Conservation (phyloP, 345 rosid species). For the Pseudoturritis turrita region DNA sequence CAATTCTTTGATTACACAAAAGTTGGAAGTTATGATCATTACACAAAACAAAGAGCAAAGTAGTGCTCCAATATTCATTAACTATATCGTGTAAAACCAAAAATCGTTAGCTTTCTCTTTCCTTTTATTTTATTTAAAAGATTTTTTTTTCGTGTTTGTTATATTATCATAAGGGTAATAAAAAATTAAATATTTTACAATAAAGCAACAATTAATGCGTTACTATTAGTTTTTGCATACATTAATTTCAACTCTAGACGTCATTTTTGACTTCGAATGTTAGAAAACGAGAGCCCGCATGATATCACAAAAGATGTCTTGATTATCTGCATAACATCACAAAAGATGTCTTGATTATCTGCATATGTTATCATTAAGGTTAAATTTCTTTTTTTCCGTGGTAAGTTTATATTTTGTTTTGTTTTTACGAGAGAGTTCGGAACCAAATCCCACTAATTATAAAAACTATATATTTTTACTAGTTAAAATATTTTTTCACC, state of each 20-base stretch:
- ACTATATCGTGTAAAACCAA: constrained; percentile 18
- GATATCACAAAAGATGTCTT: constrained; percentile 1
- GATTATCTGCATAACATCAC: background rate
- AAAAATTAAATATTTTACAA: background rate
- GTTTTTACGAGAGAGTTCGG: too few relatives aligned
- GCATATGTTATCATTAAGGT: background rate
- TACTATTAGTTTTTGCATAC: background rate
- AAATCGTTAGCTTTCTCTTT: constrained; percentile 4
- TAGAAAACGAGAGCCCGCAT: background rate
- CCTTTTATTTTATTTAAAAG: background rate
- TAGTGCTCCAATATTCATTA: constrained; percentile 21
- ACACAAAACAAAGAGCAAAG: constrained; percentile 23
- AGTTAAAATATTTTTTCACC: background rate
- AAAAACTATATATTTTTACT: background rate
- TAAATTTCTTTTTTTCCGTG: background rate
- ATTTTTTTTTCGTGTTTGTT: background rate
- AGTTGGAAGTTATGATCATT: constrained; percentile 23
- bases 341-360: constrained; percentile 10
- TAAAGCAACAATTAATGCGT: background rate
- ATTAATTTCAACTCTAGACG: constrained; percentile 26
- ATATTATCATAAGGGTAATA: constrained; percentile 2
- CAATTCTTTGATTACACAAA: constrained; percentile 25
- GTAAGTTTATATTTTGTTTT: background rate
- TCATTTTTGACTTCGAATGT: constrained; percentile 26
- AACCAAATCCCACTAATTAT: too few relatives aligned